Evolutionary conservation across 139 green algal species (phyloP), one percentile per base, ranked within the genome.

Genomic region (Ettlia oleoabundans): DNA sequence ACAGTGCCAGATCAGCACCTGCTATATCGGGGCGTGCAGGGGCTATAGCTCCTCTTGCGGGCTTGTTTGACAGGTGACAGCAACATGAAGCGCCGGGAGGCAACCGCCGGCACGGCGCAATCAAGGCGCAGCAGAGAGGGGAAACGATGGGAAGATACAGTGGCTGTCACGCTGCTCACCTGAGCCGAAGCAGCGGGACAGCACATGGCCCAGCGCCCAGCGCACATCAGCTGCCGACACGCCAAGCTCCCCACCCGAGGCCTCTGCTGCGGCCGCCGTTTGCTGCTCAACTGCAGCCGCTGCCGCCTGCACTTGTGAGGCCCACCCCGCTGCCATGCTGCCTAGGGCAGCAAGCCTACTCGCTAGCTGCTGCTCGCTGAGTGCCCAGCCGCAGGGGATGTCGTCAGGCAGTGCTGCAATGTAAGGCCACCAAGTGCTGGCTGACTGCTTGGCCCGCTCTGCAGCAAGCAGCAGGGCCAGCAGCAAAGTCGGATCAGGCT

Each of bases 181-280:
- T 30, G 73, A 80, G 7, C 73, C 73, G 22, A 68, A 80, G 73
- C 73, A 68, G 35, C 73, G 73, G 4, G 73, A 80, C 35, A 69
- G 2, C 37, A 80, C 73, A 9, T 80, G 73, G 35, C 73, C 73
- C 73, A 80, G 26, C 35, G 52, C 73, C 73, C 73, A 80, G 8
- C 73, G 37, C 58, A 80, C 8, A 19, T 80, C 73, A 0, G 10
- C 52, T 3, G 73, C 73, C 7, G 26, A 37, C 37, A 80, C 26
- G 0, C 69, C 69, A 4, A 61, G 47, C 35, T 52, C 30, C 26
- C 26, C 21, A 5, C 15, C 53, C 1, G 35, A 61, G 3, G 42
- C 63, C 0, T 51, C 73, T 8, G 52, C 73, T 24, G 52, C 73
- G 5, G 37, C 52, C 2, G 35, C 53, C 24, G 33, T 33, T 5